Evolutionary conservation across 768 basidiomycete species (phyloP).

Genomic region (Amanita rubescens): DNA sequence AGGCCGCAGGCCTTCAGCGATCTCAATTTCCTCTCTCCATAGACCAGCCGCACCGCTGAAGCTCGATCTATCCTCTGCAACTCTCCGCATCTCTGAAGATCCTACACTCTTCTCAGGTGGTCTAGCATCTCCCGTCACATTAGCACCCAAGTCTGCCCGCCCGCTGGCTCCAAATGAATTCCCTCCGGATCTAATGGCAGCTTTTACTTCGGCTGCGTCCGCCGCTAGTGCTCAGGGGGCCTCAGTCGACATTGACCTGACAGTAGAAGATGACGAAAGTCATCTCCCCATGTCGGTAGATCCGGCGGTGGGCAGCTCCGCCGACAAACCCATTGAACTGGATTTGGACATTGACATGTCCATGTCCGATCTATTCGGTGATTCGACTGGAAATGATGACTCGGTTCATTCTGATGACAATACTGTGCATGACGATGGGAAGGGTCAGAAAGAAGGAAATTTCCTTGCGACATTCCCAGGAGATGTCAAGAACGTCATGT

Average conservation of each 20-base stretch:
- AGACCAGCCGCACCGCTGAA: slow-evolving; percentile 65
- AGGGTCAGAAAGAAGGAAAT: slow-evolving; percentile 12
- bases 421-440: slow-evolving; percentile 11
- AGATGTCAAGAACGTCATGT: slow-evolving; percentile 12
- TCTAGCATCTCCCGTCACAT: slow-evolving; percentile 70
- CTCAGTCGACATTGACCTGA: slow-evolving; percentile 55
- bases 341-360: slow-evolving; percentile 72
- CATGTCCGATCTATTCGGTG: slow-evolving; percentile 55
- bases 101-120: slow-evolving; percentile 49
- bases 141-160: slow-evolving; percentile 75
- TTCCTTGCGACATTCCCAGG: slow-evolving; percentile 11
- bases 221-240: slow-evolving; percentile 25
- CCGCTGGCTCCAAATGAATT: slow-evolving; percentile 47
- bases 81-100: slow-evolving; percentile 58
- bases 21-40: slow-evolving; percentile 75
- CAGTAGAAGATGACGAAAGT: slow-evolving; percentile 27
- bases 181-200: slow-evolving; percentile 59
- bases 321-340: slow-evolving; percentile 77
- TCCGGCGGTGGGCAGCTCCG: slow-evolving; percentile 47
- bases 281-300: slow-evolving; percentile 24
- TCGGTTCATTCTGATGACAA: slow-evolving; percentile 11
- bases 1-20: slow-evolving; percentile 62
- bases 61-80: slow-evolving; percentile 70
- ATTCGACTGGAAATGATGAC: slow-evolving; percentile 26
- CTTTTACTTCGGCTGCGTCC: slow-evolving; percentile 42